Evolutionary conservation across 1,284 basidiomycete genomes (phyloP), one percentile per base, ranked within the genome.

Genomic region (Ceratobasidium sp.): DNA sequence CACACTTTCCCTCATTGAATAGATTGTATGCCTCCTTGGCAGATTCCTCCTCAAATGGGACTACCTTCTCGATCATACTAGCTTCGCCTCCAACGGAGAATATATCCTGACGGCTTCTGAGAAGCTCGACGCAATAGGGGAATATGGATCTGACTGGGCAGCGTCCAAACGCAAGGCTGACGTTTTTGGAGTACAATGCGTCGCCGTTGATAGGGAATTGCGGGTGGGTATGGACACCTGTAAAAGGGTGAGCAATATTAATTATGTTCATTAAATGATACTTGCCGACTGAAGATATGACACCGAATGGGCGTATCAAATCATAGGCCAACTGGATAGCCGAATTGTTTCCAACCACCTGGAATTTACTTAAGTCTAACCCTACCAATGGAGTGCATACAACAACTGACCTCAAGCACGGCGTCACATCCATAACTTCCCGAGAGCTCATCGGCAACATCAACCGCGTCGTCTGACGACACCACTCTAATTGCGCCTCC

Each of bases 81-180:
- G 84, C 83, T 16, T 83, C 80, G 46, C 84, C 81, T 3, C 91
- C 90, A 0, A 91, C 83, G 9, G 82, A 81, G 75, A 93, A 90
- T 0, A 92, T 83, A 76, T 91, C 89, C 78, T 90, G 90, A 44
- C 88, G 82, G 77, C 87, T 87, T 50, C 89, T 82, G 81, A 96
- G 81, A 26, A 95, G 81, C 77, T 91, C 88, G 47, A 92, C 84
- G 0, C 92, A 93, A 70, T 87, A 81, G 1, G 89, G 89, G 76
- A 94, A 91, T 85, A 94, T 89, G 0, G 91, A 88, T 16, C 90
- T 86, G 7, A 93, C 94, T 18, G 93, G 94, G 79, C 95, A 97
- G 18, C 95, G 86, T 9, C 95, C 95, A 79, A 95, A 95, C 77
- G 92, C 89, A 67, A 93, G 83, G 1, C 89, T 90, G 5, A 91